Conservation (phyloP, 23 red algal genomes). For the Gracilariopsis chorda region DNA sequence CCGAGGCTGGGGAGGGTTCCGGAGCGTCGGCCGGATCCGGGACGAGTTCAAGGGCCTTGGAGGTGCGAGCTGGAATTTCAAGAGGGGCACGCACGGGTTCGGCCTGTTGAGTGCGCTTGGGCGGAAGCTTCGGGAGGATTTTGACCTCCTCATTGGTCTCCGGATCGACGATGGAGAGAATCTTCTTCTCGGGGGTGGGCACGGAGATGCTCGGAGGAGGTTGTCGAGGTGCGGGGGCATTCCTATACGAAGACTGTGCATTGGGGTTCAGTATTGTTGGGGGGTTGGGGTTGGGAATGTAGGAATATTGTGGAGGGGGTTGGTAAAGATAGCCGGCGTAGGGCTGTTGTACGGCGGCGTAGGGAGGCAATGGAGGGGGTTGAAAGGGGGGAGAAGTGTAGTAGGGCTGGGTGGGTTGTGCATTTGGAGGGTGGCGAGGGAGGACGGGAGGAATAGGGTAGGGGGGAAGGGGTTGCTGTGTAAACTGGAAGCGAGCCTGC, state of each 20-base stretch:
- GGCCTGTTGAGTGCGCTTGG: background rate
- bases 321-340: constrained; percentile 19
- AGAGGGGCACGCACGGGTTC: background rate
- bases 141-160: constrained; percentile 67
- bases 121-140: background rate
- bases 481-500: background rate
- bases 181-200: constrained; percentile 1
- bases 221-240: background rate
- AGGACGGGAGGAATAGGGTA: constrained; percentile 3
- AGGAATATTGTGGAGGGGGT: background rate
- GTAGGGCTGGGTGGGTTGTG: background rate
- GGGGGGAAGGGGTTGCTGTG: background rate
- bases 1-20: background rate
- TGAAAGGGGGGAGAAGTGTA: constrained; percentile 1
- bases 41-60: constrained; percentile 19
- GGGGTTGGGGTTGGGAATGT: background rate
- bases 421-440: background rate
- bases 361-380: background rate
- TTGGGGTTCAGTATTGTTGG: background rate
- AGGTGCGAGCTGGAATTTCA: constrained; percentile 21
- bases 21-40: constrained; percentile 50
- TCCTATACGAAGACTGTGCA: background rate
- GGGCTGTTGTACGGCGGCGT: constrained; percentile 6
- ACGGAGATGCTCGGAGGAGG: background rate
- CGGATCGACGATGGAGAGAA: constrained; percentile 59